A percentile compares a stretch with the other conserved stretches of the same genome.
These are phyloP conservation scores for Xylaria arbuscula DNA, from an alignment of 2,329 filamentous ascomycete species.

Conservation along the genomic window DNA sequence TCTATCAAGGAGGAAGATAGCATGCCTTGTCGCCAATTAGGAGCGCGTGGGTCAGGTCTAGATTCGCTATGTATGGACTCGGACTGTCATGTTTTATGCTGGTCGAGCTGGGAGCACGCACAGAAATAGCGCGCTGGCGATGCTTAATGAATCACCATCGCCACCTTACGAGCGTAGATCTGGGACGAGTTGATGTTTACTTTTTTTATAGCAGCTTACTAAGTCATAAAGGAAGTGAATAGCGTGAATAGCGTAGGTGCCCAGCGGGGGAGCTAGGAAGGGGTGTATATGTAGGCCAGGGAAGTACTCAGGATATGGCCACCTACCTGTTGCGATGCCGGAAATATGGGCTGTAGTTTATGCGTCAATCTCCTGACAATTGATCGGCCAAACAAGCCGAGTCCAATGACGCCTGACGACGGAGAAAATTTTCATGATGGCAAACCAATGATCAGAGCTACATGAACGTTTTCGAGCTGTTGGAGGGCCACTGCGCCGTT, in stretches of 20 bases:
- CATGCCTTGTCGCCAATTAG: background rate
- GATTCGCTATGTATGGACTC: background rate
- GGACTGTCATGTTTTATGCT: background rate
- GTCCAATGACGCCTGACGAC: slow-evolving; percentile 24
- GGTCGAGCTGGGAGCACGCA: background rate
- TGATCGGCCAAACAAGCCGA: slow-evolving; percentile 15
- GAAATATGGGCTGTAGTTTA: slow-evolving; percentile 15
- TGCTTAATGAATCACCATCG: slow-evolving; percentile 11
- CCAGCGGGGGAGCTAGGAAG: slow-evolving; percentile 6
- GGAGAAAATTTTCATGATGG: slow-evolving; percentile 31
- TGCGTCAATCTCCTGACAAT: slow-evolving; percentile 24
- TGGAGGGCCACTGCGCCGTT: slow-evolving; percentile 24
- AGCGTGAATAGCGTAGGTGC: background rate
- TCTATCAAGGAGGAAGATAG: slow-evolving; percentile 9
- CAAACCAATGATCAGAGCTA: slow-evolving; percentile 29
- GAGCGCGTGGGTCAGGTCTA: background rate
- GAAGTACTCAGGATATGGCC: background rate
- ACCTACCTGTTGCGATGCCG: slow-evolving; percentile 22
- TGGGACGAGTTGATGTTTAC: background rate
- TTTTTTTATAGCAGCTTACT: background rate
- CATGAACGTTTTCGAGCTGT: slow-evolving; percentile 8
- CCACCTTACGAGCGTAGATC: slow-evolving; percentile 1
- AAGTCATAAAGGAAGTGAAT: slow-evolving; percentile 3
- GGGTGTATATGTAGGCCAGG: background rate
- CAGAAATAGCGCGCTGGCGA: too few species aligned